Evolutionary conservation across 2,329 filamentous ascomycete species (phyloP).

Genomic region (Aaosphaeria arxii): DNA sequence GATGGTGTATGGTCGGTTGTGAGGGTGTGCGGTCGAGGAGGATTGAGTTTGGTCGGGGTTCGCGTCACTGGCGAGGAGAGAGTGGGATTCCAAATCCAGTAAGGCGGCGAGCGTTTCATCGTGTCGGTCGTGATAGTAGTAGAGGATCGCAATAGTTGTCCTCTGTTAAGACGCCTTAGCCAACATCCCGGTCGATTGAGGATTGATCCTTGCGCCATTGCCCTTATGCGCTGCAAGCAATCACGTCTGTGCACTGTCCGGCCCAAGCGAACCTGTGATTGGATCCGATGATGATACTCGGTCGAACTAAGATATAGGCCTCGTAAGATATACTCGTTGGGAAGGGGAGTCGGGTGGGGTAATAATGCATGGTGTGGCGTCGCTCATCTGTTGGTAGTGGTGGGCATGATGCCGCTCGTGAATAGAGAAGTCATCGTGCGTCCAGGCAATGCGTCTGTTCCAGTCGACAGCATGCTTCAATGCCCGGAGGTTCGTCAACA

Average conservation of each 20-base stretch:
- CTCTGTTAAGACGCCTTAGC: constrained; percentile 10
- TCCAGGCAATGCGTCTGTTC: too few relatives aligned
- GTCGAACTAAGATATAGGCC: constrained; percentile 14
- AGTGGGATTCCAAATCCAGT: constrained; percentile 14
- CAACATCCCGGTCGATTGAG: background rate
- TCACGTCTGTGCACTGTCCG: constrained; percentile 20
- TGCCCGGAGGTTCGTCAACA: background rate
- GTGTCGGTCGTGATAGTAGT: constrained; percentile 6
- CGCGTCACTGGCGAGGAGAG: background rate
- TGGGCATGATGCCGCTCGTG: too few relatives aligned
- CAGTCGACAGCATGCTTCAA: too few relatives aligned
- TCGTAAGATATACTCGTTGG: constrained; percentile 6
- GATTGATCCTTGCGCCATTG: constrained; percentile 12
- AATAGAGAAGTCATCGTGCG: too few relatives aligned
- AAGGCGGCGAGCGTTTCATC: constrained; percentile 18
- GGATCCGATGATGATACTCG: constrained; percentile 5
- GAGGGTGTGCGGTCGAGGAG: background rate
- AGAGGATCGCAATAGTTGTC: constrained; percentile 13
- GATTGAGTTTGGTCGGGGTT: background rate
- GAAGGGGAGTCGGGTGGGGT: background rate
- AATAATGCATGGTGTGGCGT: constrained; percentile 1
- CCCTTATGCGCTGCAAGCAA: constrained; percentile 4
- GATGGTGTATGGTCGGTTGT: background rate
- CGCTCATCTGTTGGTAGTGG: too few relatives aligned
- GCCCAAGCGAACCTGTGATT: constrained; percentile 7